phyloP scores from a whole-genome alignment of 345 rosid species.

The Moricandia moricandioides region DNA sequence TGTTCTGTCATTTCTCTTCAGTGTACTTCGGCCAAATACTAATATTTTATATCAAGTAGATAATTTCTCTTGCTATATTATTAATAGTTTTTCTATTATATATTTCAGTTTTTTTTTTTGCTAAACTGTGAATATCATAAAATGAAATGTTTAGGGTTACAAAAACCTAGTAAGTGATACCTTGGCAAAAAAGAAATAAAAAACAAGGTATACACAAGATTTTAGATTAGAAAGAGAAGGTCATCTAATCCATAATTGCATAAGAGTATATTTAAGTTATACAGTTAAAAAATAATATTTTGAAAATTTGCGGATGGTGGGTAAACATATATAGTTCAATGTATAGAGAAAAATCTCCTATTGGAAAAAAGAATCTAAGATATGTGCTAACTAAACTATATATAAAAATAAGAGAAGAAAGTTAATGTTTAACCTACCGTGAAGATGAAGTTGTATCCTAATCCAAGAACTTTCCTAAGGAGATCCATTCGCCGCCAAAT shows the following conservation, averaged over 20 bases:
- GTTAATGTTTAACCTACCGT: slow-evolving; percentile 43
- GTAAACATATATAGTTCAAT: not conserved
- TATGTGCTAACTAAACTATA: not conserved
- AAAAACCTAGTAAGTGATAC: not conserved
- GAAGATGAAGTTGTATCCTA: slow-evolving; percentile 69
- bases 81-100: not conserved
- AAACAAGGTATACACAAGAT: not conserved
- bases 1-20: too few relatives aligned
- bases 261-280: not conserved
- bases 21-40: not conserved
- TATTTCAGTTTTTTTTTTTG: not conserved
- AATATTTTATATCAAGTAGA: not conserved
- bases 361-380: not conserved
- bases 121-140: not conserved
- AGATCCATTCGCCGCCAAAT: slow-evolving; percentile 73
- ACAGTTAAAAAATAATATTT: too few relatives aligned
- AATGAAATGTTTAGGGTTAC: not conserved
- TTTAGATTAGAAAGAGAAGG: not conserved
- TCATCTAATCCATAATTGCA: not conserved
- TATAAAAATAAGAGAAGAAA: not conserved
- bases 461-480: slow-evolving; percentile 42
- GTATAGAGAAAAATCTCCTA: not conserved
- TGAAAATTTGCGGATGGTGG: not conserved
- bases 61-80: not conserved
- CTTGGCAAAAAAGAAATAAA: not conserved